These are phyloP conservation scores for Oropetium thomaeum DNA, from an alignment of 176 grass and related monocot species.

Conservation along the genomic window DNA sequence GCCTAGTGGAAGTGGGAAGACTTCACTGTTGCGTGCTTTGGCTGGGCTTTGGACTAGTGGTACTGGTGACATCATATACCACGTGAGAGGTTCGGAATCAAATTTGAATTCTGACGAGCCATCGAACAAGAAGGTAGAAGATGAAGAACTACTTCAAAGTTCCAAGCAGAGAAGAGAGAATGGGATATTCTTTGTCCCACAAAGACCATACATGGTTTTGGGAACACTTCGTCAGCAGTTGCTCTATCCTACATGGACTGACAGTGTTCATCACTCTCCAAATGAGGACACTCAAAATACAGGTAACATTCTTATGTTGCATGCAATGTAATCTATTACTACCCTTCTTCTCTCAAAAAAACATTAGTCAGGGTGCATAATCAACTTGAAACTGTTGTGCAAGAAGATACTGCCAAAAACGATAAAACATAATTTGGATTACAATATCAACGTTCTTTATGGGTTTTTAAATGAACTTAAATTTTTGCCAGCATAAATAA, in stretches of 20 bases:
- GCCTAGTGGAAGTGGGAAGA: constrained; percentile 96
- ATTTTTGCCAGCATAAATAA: neutral
- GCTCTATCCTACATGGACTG: constrained; percentile 96
- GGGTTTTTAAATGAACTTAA: too few species aligned
- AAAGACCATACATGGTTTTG: constrained; percentile 97
- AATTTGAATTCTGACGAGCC: constrained; percentile 43
- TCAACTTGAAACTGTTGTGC: constrained; percentile 1
- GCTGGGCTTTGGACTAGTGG: constrained; percentile 95
- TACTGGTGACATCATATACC: constrained; percentile 67
- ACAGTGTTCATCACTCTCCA: constrained; percentile 38
- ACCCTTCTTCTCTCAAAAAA: neutral
- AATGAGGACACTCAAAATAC: constrained; percentile 39
- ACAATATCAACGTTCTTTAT: neutral
- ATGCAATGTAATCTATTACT: neutral
- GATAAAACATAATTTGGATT: neutral
- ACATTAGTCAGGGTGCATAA: neutral
- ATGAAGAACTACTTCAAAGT: constrained; percentile 49
- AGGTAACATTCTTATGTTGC: constrained; percentile 42
- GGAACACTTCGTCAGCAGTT: constrained; percentile 88
- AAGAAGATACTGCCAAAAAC: neutral
- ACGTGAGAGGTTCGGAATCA: constrained; percentile 47
- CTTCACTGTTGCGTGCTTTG: constrained; percentile 87
- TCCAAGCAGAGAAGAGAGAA: constrained; percentile 73
- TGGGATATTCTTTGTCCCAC: constrained; percentile 88
- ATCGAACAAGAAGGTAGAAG: constrained; percentile 36